These are phyloP conservation scores for Fusarium udum DNA, from an alignment of 2,329 filamentous ascomycete genomes.

Conservation along the genomic window DNA sequence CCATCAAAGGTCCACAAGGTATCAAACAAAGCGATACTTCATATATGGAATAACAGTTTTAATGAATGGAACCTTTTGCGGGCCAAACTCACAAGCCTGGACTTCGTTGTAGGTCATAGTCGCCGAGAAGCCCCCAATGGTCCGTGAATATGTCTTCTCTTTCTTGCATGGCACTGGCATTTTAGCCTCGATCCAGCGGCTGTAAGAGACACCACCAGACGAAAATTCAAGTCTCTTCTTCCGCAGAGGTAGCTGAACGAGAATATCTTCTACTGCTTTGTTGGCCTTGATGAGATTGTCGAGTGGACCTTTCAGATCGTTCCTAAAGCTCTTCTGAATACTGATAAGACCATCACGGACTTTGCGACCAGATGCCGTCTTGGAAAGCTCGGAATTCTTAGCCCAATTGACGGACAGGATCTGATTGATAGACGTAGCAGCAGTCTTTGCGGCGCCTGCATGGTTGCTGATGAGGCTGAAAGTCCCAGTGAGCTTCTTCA, in stretches of 20 bases:
- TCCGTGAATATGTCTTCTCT: not conserved
- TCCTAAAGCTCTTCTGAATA: slow-evolving; percentile 4
- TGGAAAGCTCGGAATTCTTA: not conserved
- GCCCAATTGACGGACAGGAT: not conserved
- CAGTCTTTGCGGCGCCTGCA: not conserved
- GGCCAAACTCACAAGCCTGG: slow-evolving; percentile 11
- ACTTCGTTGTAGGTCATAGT: not conserved
- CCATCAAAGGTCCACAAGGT: fast-evolving
- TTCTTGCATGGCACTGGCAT: slow-evolving; percentile 17
- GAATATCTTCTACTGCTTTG: slow-evolving; percentile 4
- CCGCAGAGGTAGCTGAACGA: slow-evolving; percentile 13
- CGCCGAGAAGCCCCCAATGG: not conserved
- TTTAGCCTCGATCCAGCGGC: slow-evolving; percentile 8
- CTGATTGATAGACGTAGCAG: not conserved
- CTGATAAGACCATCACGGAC: not conserved
- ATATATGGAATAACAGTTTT: not conserved
- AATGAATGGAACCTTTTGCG: slow-evolving; percentile 2
- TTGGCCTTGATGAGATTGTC: slow-evolving; percentile 19
- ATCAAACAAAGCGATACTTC: not conserved
- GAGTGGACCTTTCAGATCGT: slow-evolving; percentile 11
- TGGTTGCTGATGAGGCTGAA: not conserved
- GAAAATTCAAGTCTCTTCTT: slow-evolving; percentile 14
- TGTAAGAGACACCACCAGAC: not conserved
- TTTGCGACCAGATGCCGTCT: not conserved
- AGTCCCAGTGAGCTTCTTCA: not conserved